Evolutionary conservation across 1,284 basidiomycete species (phyloP).

Genomic region (Irpex rosettiformis): DNA sequence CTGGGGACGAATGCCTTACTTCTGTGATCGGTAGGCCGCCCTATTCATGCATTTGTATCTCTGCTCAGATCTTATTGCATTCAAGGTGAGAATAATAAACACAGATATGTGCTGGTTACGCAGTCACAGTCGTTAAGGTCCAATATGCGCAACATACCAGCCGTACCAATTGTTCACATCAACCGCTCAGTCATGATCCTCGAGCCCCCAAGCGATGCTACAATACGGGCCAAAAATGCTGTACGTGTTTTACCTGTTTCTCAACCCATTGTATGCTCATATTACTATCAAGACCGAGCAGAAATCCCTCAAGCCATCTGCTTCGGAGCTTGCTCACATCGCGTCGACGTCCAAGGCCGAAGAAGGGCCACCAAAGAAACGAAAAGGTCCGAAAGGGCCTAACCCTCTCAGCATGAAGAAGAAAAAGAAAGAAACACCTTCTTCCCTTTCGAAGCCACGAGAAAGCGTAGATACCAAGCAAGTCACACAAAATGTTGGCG

Average conservation of each 20-base stretch:
- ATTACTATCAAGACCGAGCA: constrained; percentile 47
- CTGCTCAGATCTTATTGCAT: background rate
- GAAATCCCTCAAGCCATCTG: constrained; percentile 43
- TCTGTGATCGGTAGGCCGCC: constrained; percentile 72
- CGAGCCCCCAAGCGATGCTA: constrained; percentile 80
- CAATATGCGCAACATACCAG: constrained; percentile 69
- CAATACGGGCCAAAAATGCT: constrained; percentile 62
- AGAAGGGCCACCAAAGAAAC: constrained; percentile 51
- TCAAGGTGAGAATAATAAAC: constrained; percentile 84
- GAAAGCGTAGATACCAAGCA: background rate
- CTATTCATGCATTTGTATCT: background rate
- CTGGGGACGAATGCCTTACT: constrained; percentile 80
- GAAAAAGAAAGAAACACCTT: constrained; percentile 48
- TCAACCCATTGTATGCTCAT: constrained; percentile 1
- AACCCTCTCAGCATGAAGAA: constrained; percentile 95
- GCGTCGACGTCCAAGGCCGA: constrained; percentile 31
- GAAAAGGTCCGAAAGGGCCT: constrained; percentile 77
- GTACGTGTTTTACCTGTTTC: constrained; percentile 36
- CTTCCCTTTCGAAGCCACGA: constrained; percentile 9
- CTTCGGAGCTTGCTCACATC: constrained; percentile 40
- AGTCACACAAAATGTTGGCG: constrained; percentile 9
- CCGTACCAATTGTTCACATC: constrained; percentile 83
- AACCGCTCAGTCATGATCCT: constrained; percentile 89
- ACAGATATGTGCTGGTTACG: constrained; percentile 85
- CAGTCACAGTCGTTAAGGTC: constrained; percentile 70